These are phyloP conservation scores for Gaeumannomyces sp. DNA, from an alignment of 2,329 filamentous ascomycete genomes.

Conservation along the genomic window DNA sequence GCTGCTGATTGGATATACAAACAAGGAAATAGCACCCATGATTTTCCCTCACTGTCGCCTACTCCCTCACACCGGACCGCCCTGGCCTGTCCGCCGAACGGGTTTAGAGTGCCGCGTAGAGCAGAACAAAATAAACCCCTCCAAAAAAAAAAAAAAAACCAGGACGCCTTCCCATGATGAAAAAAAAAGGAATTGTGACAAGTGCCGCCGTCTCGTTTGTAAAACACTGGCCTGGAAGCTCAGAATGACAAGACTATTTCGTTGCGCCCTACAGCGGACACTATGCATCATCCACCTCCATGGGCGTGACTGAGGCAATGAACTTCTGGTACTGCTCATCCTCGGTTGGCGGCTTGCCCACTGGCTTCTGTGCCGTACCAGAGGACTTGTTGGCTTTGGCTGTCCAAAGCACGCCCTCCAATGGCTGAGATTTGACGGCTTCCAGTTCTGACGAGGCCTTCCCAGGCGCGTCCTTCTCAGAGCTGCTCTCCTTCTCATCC, in stretches of 20 bases:
- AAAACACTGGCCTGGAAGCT: neutral
- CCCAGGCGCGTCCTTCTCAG: conserved; percentile 16
- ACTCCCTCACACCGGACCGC: neutral
- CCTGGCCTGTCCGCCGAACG: neutral
- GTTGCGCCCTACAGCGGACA: neutral
- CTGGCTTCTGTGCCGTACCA: conserved; percentile 9
- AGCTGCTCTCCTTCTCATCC: conserved; percentile 23
- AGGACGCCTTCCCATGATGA: neutral
- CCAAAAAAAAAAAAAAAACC: neutral
- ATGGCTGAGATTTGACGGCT: conserved; percentile 13
- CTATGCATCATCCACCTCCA: conserved; percentile 18
- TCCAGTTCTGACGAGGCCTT: conserved; percentile 7
- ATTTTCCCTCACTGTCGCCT: neutral
- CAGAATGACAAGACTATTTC: neutral
- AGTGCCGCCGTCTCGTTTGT: neutral
- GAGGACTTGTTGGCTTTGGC: conserved; percentile 8
- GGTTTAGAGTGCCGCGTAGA: neutral
- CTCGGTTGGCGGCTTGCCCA: conserved; percentile 27
- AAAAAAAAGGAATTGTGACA: neutral
- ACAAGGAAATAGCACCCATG: neutral
- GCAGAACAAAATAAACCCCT: neutral
- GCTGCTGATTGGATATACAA: neutral
- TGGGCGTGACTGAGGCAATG: conserved; percentile 32
- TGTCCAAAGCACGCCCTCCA: conserved; percentile 18
- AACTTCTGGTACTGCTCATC: conserved; percentile 42